Evolutionary conservation across 1,284 basidiomycete species (phyloP).

Genomic region (Malassezia japonica): DNA sequence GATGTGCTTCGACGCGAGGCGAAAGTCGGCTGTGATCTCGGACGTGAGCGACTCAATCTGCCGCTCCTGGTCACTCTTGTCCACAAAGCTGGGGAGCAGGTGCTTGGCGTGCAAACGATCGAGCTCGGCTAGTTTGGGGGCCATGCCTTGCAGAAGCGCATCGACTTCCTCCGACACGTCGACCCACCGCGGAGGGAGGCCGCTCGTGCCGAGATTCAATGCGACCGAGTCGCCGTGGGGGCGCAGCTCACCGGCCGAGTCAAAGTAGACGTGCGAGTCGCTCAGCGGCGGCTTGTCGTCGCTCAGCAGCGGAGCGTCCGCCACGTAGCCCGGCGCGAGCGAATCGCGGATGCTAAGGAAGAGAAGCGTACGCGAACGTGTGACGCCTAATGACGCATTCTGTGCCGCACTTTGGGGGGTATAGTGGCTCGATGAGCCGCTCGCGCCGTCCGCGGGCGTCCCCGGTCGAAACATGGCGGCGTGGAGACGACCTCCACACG

Average conservation of each 20-base stretch:
- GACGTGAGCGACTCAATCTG: slow-evolving; percentile 80
- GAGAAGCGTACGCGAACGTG: slow-evolving; percentile 79
- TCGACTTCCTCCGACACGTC: slow-evolving; percentile 39
- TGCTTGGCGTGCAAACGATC: slow-evolving; percentile 94
- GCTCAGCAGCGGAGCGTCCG: slow-evolving; percentile 38
- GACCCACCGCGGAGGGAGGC: slow-evolving; percentile 45
- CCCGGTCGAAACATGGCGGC: slow-evolving; percentile 1
- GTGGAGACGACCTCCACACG: neutral
- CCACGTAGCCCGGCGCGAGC: slow-evolving; percentile 35
- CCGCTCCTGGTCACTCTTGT: slow-evolving; percentile 80
- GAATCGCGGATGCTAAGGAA: slow-evolving; percentile 93
- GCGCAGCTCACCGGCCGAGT: slow-evolving; percentile 18
- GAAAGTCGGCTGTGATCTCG: slow-evolving; percentile 62
- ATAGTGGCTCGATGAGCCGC: neutral
- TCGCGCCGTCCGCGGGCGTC: neutral
- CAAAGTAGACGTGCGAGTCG: slow-evolving; percentile 20
- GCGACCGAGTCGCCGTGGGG: slow-evolving; percentile 7
- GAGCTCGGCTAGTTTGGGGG: slow-evolving; percentile 54
- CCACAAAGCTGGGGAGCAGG: slow-evolving; percentile 86
- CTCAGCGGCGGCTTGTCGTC: slow-evolving; percentile 25
- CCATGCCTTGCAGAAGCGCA: slow-evolving; percentile 21
- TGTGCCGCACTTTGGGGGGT: neutral
- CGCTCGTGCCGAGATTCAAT: neutral
- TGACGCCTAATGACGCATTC: slow-evolving; percentile 50
- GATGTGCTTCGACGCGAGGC: slow-evolving; percentile 28